phyloP scores from a whole-genome alignment of 345 rosid genomes.

The Corymbia maculata region DNA sequence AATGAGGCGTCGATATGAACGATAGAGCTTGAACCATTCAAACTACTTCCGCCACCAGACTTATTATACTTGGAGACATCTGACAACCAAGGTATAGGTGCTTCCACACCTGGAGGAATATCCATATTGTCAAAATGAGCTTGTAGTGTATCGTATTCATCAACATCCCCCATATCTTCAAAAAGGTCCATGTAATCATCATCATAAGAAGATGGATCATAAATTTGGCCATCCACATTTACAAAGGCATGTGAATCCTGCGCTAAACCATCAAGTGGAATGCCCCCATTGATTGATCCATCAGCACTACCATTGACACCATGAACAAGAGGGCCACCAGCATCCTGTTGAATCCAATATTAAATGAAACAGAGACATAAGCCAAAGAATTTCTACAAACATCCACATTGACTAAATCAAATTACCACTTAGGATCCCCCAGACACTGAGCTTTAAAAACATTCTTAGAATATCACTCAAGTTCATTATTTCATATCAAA shows the following conservation, averaged over 20 bases:
- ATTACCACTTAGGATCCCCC: not conserved
- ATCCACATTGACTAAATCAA: not conserved
- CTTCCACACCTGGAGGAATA: slow-evolving; percentile 79
- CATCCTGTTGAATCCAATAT: slow-evolving; percentile 10
- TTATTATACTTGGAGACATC: slow-evolving; percentile 13
- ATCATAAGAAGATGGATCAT: slow-evolving; percentile 15
- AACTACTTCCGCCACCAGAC: slow-evolving; percentile 6
- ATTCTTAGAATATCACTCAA: not conserved
- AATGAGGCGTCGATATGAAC: not conserved
- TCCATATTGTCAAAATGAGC: slow-evolving; percentile 55
- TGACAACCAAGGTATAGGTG: slow-evolving; percentile 51
- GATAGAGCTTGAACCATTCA: not conserved
- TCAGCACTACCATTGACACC: not conserved
- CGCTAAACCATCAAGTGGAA: slow-evolving; percentile 3
- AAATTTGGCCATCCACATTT: slow-evolving; percentile 15
- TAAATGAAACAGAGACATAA: not conserved
- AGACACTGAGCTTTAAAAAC: not conserved
- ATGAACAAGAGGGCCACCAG: not conserved
- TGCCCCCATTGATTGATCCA: slow-evolving; percentile 8
- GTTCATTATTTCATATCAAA: not conserved
- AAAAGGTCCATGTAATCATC: slow-evolving; percentile 14
- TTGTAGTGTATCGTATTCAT: slow-evolving; percentile 46
- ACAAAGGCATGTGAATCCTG: slow-evolving; percentile 20
- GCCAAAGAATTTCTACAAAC: not conserved
- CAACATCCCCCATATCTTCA: slow-evolving; percentile 25